These are phyloP conservation scores for Teratosphaeria epicoccoides DNA, from an alignment of 2,329 filamentous ascomycete genomes.

Conservation along the genomic window DNA sequence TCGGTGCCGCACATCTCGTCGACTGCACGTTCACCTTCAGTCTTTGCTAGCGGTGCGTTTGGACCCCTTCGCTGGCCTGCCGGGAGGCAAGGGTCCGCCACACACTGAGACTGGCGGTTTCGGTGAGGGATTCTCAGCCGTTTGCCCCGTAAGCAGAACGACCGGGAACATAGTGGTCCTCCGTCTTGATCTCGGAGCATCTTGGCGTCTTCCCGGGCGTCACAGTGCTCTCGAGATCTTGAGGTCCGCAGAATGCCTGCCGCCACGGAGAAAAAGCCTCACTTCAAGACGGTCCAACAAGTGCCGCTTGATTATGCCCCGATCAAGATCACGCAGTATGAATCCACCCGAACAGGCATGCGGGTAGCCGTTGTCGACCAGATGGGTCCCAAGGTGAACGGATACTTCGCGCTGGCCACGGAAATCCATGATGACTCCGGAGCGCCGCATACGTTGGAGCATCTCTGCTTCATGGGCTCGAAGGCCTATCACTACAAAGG, in stretches of 20 bases:
- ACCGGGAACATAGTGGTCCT: neutral
- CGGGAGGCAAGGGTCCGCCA: too few relatives aligned
- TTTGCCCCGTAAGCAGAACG: neutral
- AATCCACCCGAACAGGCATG: constrained; percentile 89
- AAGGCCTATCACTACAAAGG: constrained; percentile 92
- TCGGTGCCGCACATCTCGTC: neutral
- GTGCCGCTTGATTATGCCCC: constrained; percentile 88
- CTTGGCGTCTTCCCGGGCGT: too few relatives aligned
- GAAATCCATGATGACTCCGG: constrained; percentile 97
- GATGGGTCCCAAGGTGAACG: constrained; percentile 86
- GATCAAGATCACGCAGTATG: constrained; percentile 84
- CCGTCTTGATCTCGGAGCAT: neutral
- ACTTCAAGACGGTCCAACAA: constrained; percentile 74
- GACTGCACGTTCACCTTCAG: too few relatives aligned
- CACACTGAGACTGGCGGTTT: too few relatives aligned
- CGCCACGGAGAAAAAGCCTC: constrained; percentile 32
- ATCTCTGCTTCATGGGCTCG: constrained; percentile 58
- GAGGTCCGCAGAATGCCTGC: constrained; percentile 16
- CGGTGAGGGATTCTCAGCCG: neutral
- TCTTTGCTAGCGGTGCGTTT: neutral
- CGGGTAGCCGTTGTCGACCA: constrained; percentile 84
- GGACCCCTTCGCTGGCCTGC: too few relatives aligned
- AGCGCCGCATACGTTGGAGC: constrained; percentile 52
- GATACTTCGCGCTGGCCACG: constrained; percentile 90
- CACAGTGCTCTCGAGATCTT: neutral